These are phyloP conservation scores for Ogataea kodamae DNA, from an alignment of 805 yeast genomes.

Conservation along the genomic window DNA sequence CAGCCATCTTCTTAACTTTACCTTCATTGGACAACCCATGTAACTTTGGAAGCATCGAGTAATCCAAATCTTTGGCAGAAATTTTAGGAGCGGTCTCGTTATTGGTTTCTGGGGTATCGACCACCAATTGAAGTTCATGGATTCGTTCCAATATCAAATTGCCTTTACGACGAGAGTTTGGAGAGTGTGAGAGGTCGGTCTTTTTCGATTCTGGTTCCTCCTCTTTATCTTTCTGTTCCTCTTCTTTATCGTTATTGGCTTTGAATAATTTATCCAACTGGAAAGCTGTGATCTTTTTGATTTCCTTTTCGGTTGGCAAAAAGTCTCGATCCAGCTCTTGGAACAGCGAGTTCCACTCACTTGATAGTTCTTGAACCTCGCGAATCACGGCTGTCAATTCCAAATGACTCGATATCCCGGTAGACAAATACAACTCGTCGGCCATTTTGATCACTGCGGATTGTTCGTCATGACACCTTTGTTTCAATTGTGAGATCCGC, in stretches of 20 bases:
- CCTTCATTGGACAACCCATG: constrained; percentile 24
- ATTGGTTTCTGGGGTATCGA: constrained; percentile 5
- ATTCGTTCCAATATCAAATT: constrained; percentile 25
- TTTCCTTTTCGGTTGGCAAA: constrained; percentile 90
- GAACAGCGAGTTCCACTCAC: constrained; percentile 83
- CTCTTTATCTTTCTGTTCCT: constrained; percentile 20
- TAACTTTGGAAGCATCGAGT: constrained; percentile 16
- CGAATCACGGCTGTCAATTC: constrained; percentile 67
- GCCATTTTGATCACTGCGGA: constrained; percentile 42
- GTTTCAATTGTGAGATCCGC: constrained; percentile 55
- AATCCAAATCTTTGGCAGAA: constrained; percentile 18
- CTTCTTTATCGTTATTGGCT: constrained; percentile 35
- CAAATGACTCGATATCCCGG: constrained; percentile 63
- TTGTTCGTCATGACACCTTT: constrained; percentile 50
- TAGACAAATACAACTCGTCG: constrained; percentile 48
- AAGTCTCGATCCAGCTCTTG: constrained; percentile 71
- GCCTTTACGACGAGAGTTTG: constrained; percentile 18
- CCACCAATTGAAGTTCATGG: constrained; percentile 21
- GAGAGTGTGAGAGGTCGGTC: constrained; percentile 9
- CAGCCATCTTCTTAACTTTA: constrained; percentile 63
- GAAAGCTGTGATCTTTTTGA: constrained; percentile 82
- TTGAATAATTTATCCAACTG: constrained; percentile 74
- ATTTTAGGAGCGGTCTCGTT: constrained; percentile 6
- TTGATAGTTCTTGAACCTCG: constrained; percentile 74
- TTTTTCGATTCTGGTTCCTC: constrained; percentile 16